These are phyloP conservation scores for Thelephora terrestris DNA, from an alignment of 1,284 basidiomycete species.

Conservation along the genomic window DNA sequence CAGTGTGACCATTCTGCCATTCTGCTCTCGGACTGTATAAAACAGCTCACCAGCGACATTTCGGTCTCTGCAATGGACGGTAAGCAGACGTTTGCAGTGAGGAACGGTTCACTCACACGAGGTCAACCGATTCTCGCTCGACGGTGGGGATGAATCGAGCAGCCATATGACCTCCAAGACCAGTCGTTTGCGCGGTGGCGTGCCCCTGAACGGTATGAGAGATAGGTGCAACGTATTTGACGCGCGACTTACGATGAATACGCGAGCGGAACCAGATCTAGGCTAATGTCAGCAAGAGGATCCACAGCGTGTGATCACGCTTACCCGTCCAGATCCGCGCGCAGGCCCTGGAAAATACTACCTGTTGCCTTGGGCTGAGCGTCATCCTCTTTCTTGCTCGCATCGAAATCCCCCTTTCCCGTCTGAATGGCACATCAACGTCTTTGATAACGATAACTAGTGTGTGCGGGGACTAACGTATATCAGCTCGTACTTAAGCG, in stretches of 20 bases:
- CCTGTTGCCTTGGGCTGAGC: slow-evolving; percentile 49
- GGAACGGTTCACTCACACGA: slow-evolving; percentile 45
- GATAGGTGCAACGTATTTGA: not conserved
- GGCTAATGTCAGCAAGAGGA: not conserved
- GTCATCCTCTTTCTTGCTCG: slow-evolving; percentile 57
- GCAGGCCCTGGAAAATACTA: slow-evolving; percentile 79
- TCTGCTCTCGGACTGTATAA: not conserved
- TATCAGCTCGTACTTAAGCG: slow-evolving; percentile 76
- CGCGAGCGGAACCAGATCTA: slow-evolving; percentile 43
- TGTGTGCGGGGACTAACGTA: slow-evolving; percentile 46
- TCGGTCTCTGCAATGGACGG: slow-evolving; percentile 46
- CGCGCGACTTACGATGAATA: slow-evolving; percentile 59
- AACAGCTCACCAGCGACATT: slow-evolving; percentile 54
- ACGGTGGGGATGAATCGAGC: slow-evolving; percentile 95
- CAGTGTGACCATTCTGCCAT: not conserved
- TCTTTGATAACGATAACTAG: not conserved
- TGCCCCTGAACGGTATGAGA: slow-evolving; percentile 42
- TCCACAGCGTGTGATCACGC: slow-evolving; percentile 13
- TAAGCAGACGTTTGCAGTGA: slow-evolving; percentile 9
- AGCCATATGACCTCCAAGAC: slow-evolving; percentile 86
- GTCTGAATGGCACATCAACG: slow-evolving; percentile 38
- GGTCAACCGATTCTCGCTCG: slow-evolving; percentile 89
- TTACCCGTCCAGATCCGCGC: slow-evolving; percentile 75
- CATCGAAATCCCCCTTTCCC: slow-evolving; percentile 81
- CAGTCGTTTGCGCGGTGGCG: slow-evolving; percentile 86